Evolutionary conservation across 1,284 basidiomycete species (phyloP), one percentile per base, ranked within the genome.

Genomic region (Leccinum proliferum): DNA sequence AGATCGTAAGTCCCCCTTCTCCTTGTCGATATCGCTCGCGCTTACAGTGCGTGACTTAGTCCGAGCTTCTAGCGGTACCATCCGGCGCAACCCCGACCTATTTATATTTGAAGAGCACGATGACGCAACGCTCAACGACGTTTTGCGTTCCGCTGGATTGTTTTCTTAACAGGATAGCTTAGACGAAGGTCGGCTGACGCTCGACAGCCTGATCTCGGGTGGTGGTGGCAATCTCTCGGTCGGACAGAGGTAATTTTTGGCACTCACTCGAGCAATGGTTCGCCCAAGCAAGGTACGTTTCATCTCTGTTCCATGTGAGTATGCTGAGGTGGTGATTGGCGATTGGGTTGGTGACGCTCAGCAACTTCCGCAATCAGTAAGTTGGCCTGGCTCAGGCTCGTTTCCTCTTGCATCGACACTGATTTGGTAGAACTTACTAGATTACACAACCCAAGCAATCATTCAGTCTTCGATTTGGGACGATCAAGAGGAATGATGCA

Each of bases 161-260:
- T 83, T 79, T 67, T 76, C 82, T 5, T 71, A 85, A 4, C 83
- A 85, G 67, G 75, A 66, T 48, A 81, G 85, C 67, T 60, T 25
- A 15, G 81, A 83, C 37, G 79, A 84, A 66, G 50, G 39, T 52
- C 76, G 75, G 41, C 76, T 34, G 1, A 64, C 66, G 2, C 62
- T 69, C 18, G 66, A 69, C 37, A 69, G 53, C 80, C n/a, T 75
- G 79, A 82, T 89, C 53, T 75, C 85, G 1, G 79, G 79, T 56
- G 85, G 83, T 0, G 88, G 89, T 5, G 73, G 78, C 18, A 91
- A 92, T 68, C 76, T 92, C 34, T 86, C 83, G 2, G 84, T 89
- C 39, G 89, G 89, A 3, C 87, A 92, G 69, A 78, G 89, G 4
- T 89, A 92, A 70, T 85, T 83, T 18, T 35, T 79, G 41, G 79